Base-by-base conservation (phyloP, 176 grass and related monocot genomes). In the Avena eriantha region DNA sequence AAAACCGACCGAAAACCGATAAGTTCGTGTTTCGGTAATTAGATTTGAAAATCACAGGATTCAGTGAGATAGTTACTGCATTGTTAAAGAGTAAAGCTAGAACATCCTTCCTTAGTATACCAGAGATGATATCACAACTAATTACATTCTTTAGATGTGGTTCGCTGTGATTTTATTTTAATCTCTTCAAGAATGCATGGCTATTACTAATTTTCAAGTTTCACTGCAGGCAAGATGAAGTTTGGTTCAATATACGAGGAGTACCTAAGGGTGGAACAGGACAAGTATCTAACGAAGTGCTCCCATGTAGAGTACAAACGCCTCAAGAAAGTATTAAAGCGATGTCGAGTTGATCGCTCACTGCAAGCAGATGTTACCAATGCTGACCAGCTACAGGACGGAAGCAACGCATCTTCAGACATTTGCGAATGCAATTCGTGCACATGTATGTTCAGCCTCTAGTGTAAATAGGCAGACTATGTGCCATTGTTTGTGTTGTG, bases 241-340 rank as follows among this genome's bases (percentile, higher is more conserved):
- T 95, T 95, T 67, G 93, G 93, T 54, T 76, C 86, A 19, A 92
- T 84, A 60, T 95, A 88, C 18, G 84, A 91, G 35, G 88, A 88
- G 21, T 95, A 95, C 81, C 93, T 92, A 19, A 86, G 89, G 19
- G 88, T 29, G 58, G 90, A 95, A 83, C 93, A 92, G 86, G 85
- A 90, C 36, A 74, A 73, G 56, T 95, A 88, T 87, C 79, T 95
- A 75, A 74, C 77, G 36, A 90, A 95, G 65, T 95, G 88, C 85
- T 92, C 90, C 33, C 90, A 84, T 72, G 82, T 95, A 23, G 85
- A 95, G 81, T 95, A 95, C 75, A 95, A 92, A 82, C 90, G 86
- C 51, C 90, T 95, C 21, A 95, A 95, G 76, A 95, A 92, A 80
- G 90, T 95, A 23, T 66, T 95, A 83, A 95, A 95, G 90, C 87